phyloP scores from a whole-genome alignment of 176 grass and related monocot genomes.

The Oryza australiensis region DNA sequence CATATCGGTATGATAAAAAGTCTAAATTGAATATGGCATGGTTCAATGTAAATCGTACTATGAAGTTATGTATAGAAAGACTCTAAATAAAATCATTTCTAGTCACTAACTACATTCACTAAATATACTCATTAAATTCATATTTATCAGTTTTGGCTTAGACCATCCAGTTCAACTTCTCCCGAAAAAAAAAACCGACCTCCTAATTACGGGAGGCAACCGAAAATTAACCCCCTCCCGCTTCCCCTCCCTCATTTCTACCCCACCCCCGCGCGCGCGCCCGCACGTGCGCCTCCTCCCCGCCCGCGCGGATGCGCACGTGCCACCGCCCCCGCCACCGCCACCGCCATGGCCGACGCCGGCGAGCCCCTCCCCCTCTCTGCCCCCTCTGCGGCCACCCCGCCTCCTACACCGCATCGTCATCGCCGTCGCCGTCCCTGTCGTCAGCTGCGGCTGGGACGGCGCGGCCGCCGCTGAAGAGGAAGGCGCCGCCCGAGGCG shows the following conservation, averaged over 20 bases:
- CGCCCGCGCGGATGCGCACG: constrained; percentile 27
- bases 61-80: no score
- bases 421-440: background rate
- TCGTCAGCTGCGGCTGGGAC: no score
- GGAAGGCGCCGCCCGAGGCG: constrained; percentile 28
- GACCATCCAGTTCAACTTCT: no score
- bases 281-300: constrained; percentile 16
- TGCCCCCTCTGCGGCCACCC: constrained; percentile 49
- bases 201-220: background rate
- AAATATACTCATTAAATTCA: no score
- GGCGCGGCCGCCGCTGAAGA: background rate
- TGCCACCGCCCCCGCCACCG: background rate
- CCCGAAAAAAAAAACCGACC: no score
- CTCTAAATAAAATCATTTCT: no score
- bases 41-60: no score
- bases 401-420: background rate
- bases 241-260: background rate
- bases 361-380: constrained; percentile 20
- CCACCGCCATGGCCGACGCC: constrained; percentile 40
- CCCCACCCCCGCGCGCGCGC: background rate
- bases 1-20: no score
- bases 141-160: no score
- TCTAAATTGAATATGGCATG: no score
- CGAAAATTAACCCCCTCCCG: background rate
- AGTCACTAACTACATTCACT: no score